These are phyloP conservation scores for Kandelia obovata DNA, from an alignment of 345 rosid species.

Conservation along the genomic window DNA sequence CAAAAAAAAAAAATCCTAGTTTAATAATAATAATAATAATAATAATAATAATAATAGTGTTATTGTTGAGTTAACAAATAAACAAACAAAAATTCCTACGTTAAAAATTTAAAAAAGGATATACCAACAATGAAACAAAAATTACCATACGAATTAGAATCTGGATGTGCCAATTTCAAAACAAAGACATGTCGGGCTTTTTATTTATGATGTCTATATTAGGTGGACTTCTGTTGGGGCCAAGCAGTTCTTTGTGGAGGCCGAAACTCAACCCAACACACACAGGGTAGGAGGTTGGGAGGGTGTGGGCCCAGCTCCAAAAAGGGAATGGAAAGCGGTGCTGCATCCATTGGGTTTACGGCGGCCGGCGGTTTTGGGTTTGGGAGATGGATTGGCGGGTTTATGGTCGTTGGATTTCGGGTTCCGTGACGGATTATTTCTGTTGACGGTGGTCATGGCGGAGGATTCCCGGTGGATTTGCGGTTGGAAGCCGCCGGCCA, in stretches of 20 bases:
- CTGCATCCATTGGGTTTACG: slow-evolving; percentile 10
- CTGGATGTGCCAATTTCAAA: no score
- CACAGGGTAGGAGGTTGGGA: slow-evolving; percentile 36
- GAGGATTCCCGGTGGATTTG: slow-evolving; percentile 61
- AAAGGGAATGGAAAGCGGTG: slow-evolving; percentile 30
- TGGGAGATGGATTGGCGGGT: slow-evolving; percentile 38
- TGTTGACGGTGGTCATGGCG: slow-evolving; percentile 18
- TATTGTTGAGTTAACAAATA: no score
- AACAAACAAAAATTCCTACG: no score
- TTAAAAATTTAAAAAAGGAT: no score
- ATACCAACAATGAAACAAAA: no score
- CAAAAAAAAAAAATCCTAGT: no score
- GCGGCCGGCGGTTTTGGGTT: slow-evolving; percentile 26
- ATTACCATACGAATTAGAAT: no score
- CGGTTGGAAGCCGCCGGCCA: slow-evolving; percentile 38
- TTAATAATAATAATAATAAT: no score
- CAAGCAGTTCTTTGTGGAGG: slow-evolving; percentile 64
- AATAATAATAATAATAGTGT: no score
- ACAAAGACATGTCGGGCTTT: no score
- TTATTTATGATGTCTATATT: no score
- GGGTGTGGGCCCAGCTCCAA: slow-evolving; percentile 66
- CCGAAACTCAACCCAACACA: slow-evolving; percentile 34
- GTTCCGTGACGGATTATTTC: slow-evolving; percentile 19
- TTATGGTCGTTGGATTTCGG: slow-evolving; percentile 18
- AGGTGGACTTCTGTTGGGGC: slow-evolving; percentile 20